Evolutionary conservation across 2,329 filamentous ascomycete species (phyloP), one percentile per base, ranked within the genome.

Genomic region (Neopestalotiopsis rosae): DNA sequence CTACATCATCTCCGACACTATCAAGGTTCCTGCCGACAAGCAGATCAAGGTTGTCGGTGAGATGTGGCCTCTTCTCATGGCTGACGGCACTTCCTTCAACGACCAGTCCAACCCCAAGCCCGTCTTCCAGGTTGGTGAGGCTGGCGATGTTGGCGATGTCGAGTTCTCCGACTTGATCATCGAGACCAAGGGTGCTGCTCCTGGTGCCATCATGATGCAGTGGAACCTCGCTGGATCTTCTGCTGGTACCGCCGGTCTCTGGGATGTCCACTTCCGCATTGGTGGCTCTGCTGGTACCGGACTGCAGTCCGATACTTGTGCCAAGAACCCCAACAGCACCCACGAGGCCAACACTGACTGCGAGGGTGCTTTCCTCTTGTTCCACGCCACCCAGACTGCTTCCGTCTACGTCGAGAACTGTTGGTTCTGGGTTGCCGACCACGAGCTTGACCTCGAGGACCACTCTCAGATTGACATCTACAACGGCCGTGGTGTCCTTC

Each of bases 251-350:
- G 91, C 90, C 24, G 95, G 90, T 71, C 90, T 98, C 81, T 99
- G 95, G 93, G 96, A 99, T 76, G 91, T 95, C n/a, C 96, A 99
- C 85, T 92, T 96, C 83, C 94, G 96, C 77, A 89, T 99, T 74
- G 95, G 94, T 75, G 96, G 96, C 58, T 91, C 91, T 67, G 91
- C 92, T 4, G 95, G 95, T 70, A 97, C 95, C 34, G 82, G 93
- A 72, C 88, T 98, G 17, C 93, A 97, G 81, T 92, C 91, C 20
- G 87, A 93, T 79, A 90, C 86, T 67, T 98, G 95, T 84, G 81
- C 88, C 79, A 97, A 97, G 87, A 92, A 91, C 71, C 92, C 92
- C 57, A 85, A 86, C 65, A 82, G 84, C 14, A 87, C 85, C 5
- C 89, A 92, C 65, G 79, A 81, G 3, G 87, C 91, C 72, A 90